Evolutionary conservation across 139 green algal species (phyloP).

Genomic region (Edaphochlamys debaryana): DNA sequence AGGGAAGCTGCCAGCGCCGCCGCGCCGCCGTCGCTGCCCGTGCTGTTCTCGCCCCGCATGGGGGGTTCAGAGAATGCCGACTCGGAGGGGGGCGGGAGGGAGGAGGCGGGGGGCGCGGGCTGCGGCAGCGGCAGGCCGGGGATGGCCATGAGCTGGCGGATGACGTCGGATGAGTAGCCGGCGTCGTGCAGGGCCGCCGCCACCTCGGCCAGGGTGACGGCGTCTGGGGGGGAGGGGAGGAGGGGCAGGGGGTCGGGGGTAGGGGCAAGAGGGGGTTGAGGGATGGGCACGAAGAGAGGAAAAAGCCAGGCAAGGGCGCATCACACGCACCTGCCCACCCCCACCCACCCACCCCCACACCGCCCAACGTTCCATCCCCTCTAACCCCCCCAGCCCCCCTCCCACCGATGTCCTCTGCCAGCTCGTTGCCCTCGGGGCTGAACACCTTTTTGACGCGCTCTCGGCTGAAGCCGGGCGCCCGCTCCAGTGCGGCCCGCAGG

Average conservation of each 20-base stretch:
- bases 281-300: too few species aligned
- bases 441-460: neutral
- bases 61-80: too few species aligned
- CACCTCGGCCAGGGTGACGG: constrained; percentile 4
- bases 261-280: neutral
- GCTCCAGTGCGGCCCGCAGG: constrained; percentile 2
- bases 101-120: too few species aligned
- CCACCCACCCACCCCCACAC: too few species aligned
- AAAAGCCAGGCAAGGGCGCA: too few species aligned
- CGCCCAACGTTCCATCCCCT: too few species aligned
- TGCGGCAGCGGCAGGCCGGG: too few species aligned
- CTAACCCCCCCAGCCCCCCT: too few species aligned
- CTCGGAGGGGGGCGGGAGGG: neutral
- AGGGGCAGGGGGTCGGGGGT: neutral
- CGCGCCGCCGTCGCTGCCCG: too few species aligned
- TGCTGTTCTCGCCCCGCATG: too few species aligned
- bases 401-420: neutral
- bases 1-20: too few species aligned
- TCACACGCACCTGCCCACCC: too few species aligned
- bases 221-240: neutral
- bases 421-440: neutral
- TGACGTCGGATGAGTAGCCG: neutral
- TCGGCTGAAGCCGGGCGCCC: neutral
- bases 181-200: constrained; percentile 7
- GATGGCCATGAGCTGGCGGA: constrained; percentile 1